phyloP scores from a whole-genome alignment of 345 rosid genomes.

The Boechera divaricarpa region DNA sequence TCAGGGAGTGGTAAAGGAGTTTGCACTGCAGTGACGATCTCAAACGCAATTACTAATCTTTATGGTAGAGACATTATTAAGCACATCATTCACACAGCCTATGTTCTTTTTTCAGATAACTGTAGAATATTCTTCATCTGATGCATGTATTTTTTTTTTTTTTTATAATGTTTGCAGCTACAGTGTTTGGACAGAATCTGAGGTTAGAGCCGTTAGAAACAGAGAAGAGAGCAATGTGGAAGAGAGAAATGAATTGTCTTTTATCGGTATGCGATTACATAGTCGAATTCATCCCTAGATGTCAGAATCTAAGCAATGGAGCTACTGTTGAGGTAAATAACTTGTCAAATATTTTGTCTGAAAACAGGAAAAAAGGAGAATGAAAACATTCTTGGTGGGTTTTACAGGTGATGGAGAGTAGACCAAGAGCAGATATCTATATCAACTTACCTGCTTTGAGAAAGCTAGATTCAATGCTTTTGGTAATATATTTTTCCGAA shows the following conservation, averaged over 20 bases:
- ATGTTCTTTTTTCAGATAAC: constrained; percentile 3
- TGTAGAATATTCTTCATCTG: background rate
- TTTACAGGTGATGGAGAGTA: constrained; percentile 75
- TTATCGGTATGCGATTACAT: constrained; percentile 84
- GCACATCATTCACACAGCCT: background rate
- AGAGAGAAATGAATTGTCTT: constrained; percentile 90
- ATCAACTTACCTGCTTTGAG: constrained; percentile 90
- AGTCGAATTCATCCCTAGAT: constrained; percentile 66
- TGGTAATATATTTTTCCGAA: background rate
- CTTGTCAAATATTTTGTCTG: constrained; percentile 21
- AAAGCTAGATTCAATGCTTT: constrained; percentile 77
- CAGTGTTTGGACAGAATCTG: constrained; percentile 88
- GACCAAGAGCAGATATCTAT: constrained; percentile 77
- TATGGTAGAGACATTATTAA: constrained; percentile 58
- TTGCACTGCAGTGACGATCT: constrained; percentile 86
- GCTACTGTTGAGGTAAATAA: constrained; percentile 66
- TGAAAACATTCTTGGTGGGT: background rate
- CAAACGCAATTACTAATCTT: constrained; percentile 91
- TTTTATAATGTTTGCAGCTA: constrained; percentile 65
- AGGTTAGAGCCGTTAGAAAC: constrained; percentile 79
- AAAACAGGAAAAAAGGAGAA: constrained; percentile 33
- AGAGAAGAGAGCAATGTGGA: constrained; percentile 87
- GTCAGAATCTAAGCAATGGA: constrained; percentile 64
- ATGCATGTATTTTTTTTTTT: background rate
- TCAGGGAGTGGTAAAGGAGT: constrained; percentile 97